These are phyloP conservation scores for Podila epicladia DNA, from an alignment of 192 early-diverging fungal species.

Conservation along the genomic window DNA sequence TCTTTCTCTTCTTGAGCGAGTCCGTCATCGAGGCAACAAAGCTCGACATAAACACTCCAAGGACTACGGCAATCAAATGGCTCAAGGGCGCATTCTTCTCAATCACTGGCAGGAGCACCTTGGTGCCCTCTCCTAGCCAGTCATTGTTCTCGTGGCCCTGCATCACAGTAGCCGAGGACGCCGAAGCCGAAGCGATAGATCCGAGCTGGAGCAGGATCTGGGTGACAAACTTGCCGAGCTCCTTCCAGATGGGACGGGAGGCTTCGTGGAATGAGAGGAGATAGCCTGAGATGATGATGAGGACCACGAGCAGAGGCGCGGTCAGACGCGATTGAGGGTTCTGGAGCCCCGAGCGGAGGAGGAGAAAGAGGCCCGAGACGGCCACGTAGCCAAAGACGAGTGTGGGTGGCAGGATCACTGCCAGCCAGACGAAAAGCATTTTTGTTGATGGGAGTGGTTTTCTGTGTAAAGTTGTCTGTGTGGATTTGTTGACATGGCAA, in stretches of 20 bases:
- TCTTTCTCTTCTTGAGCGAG: conserved; percentile 44
- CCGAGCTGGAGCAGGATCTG: conserved; percentile 33
- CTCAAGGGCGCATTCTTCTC: conserved; percentile 35
- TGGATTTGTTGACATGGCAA: background rate
- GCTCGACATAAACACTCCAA: conserved; percentile 50
- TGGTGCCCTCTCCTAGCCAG: conserved; percentile 30
- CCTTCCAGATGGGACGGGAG: conserved; percentile 36
- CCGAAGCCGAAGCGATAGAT: conserved; percentile 13
- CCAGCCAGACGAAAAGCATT: conserved; percentile 46
- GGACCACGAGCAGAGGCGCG: conserved; percentile 9
- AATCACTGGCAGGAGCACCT: conserved; percentile 30
- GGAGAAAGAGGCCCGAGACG: conserved; percentile 34
- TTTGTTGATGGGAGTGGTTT: background rate
- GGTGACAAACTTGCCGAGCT: conserved; percentile 21
- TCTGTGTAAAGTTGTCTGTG: background rate
- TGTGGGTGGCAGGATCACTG: conserved; percentile 35
- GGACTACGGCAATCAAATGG: conserved; percentile 29
- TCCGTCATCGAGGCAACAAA: conserved; percentile 42
- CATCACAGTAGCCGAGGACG: background rate
- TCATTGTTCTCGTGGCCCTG: conserved; percentile 6
- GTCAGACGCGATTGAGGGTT: conserved; percentile 32
- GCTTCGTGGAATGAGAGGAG: conserved; percentile 42
- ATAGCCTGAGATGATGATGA: conserved; percentile 40
- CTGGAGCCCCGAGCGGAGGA: conserved; percentile 41
- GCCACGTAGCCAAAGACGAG: conserved; percentile 47